Evolutionary conservation across 192 early-diverging fungal species (phyloP).

Genomic region (Coemansia sp.): DNA sequence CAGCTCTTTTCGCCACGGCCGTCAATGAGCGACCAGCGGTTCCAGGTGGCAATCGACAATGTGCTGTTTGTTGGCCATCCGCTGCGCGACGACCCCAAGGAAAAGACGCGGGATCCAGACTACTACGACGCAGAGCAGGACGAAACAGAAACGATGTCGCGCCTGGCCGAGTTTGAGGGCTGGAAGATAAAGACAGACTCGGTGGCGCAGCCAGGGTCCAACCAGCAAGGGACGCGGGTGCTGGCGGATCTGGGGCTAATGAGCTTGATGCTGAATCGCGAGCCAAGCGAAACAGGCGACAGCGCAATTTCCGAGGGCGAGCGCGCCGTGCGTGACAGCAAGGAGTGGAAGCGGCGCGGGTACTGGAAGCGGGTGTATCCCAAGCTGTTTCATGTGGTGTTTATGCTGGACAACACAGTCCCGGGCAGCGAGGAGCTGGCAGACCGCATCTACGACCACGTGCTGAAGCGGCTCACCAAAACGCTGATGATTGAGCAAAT

Average conservation of each 20-base stretch:
- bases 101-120: conserved; percentile 58
- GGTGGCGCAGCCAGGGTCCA: conserved; percentile 17
- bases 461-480: conserved; percentile 44
- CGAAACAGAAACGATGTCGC: conserved; percentile 50
- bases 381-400: conserved; percentile 44
- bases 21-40: conserved; percentile 74
- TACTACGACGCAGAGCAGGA: conserved; percentile 61
- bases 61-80: conserved; percentile 82
- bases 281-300: conserved; percentile 53
- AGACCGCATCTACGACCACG: conserved; percentile 46
- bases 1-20: conserved; percentile 85
- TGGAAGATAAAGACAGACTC: conserved; percentile 45
- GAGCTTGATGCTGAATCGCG: conserved; percentile 45
- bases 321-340: conserved; percentile 53
- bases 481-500: conserved; percentile 52
- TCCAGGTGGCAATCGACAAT: conserved; percentile 84
- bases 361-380: conserved; percentile 41
- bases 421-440: conserved; percentile 39
- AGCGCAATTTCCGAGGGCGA: conserved; percentile 48
- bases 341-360: conserved; percentile 50
- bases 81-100: conserved; percentile 52
- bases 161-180: conserved; percentile 37
- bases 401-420: conserved; percentile 51
- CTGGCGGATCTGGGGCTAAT: conserved; percentile 47
- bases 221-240: conserved; percentile 35